Conservation (phyloP, 805 yeast species). For the Maudiozyma barnettii region DNA sequence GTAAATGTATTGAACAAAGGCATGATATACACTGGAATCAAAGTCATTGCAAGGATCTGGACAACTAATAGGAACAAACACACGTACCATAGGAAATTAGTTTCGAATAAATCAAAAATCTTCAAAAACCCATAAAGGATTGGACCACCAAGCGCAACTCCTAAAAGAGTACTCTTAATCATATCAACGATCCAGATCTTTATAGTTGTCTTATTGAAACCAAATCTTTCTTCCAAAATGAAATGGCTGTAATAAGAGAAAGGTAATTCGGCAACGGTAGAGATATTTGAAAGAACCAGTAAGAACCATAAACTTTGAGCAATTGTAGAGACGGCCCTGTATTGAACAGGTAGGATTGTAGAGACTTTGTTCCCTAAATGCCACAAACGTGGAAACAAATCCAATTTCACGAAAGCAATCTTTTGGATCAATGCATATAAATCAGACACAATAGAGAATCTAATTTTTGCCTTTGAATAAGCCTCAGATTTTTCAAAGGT, state of each 20-base stretch:
- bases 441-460: conserved; percentile 51
- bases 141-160: conserved; percentile 58
- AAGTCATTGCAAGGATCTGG: conserved; percentile 64
- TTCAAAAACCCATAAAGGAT: conserved; percentile 65
- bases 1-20: conserved; percentile 89
- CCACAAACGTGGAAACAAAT: conserved; percentile 61
- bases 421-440: conserved; percentile 46
- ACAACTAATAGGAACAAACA: conserved; percentile 62
- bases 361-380: conserved; percentile 35
- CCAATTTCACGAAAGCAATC: conserved; percentile 46
- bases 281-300: conserved; percentile 39
- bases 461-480: conserved; percentile 71
- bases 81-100: conserved; percentile 70
- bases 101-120: conserved; percentile 73
- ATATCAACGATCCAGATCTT: conserved; percentile 65
- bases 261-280: conserved; percentile 55
- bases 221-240: conserved; percentile 84
- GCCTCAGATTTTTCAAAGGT: conserved; percentile 69
- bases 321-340: conserved; percentile 43
- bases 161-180: conserved; percentile 48
- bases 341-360: conserved; percentile 21
- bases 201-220: conserved; percentile 80
- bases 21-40: conserved; percentile 77
- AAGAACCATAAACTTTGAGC: conserved; percentile 65
- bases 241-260: conserved; percentile 67